Evolutionary conservation across 495 filamentous ascomycete species (phyloP), one percentile per base, ranked within the genome.

Genomic region (Bryoglossum gracile): DNA sequence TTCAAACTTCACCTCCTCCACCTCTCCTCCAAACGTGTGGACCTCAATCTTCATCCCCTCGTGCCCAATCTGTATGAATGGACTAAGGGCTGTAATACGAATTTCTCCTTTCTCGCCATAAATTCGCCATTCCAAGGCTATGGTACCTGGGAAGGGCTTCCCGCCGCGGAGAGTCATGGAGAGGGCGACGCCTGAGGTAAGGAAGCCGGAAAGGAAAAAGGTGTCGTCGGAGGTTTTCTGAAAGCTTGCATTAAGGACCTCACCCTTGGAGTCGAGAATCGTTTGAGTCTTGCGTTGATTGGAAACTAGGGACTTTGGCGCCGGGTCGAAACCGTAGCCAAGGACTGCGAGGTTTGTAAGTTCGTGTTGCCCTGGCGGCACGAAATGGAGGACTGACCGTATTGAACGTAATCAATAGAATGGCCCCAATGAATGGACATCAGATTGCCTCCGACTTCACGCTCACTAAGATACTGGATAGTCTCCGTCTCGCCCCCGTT

Each of bases 21-120:
- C 65, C 32, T 72, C 63, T 14, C 60, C 62, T 23, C 50, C 60
- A 34, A 67, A 68, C 26, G 71, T 63, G 24, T 72, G 65, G 5
- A 79, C 33, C 46, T 71, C 60, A 8, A 81, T 62, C 11, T 62
- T 63, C 9, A 63, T 52, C 1, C 63, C 58, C 0, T 57, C 49
- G 18, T 57, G 61, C 6, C 64, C 58, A 8, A 68, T 64, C 25
- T 71, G 62, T n/a, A 76, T 16, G 8, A 65, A 64, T 1, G 62
- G 50, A 1, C 55, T 54, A 9, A 46, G 38, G 1, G 65, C 65
- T 0, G 67, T 64, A 16, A 82, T 57, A 17, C 67, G 62, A 14
- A 82, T 70, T 60, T 80, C 75, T 4, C 78, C 78, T 53, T 69
- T 72, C 21, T 71, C 65, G 39, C 78, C 76, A 25, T 69, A 65